Evolutionary conservation across 192 early-diverging fungal species (phyloP), one percentile per base, ranked within the genome.

Genomic region (Radiomyces spectabilis): DNA sequence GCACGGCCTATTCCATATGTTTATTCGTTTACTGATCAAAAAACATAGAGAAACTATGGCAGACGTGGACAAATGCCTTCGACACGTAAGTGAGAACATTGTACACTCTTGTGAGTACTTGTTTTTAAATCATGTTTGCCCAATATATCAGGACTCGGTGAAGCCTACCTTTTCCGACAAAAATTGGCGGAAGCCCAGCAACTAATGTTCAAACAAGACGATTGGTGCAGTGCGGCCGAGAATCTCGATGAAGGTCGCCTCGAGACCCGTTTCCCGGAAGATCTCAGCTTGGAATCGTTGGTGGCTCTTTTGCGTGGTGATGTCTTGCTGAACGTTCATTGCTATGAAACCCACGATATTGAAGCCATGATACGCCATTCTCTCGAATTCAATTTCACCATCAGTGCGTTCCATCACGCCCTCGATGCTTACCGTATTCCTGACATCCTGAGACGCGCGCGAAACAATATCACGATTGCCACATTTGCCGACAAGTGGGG

Each of bases 381-480:
- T 7, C 65, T 80, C 55, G 85, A 91, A 68, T 91, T 79, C 66
- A 77, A 76, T 51, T 88, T 89, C 60, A 79, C 73, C 35, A 85
- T 91, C 50, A 31, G 68, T 1, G 74, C 88, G 2, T 81, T 91
- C 64, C 88, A 91, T 53, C 88, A 91, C 57, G 88, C 83, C n/a
- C 57, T 87, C 24, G 81, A 84, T 55, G 88, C 88, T 8, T 87
- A 86, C 59, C 68, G 75, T 40, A 71, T 91, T 18, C 79, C 85
- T 9, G 77, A 71, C 9, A 66, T 85, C 31, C 56, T 89, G 7
- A 77, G 72, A 59, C 65, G 76, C 1, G 80, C 77, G 7, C 63
- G 59, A 13, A 71, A 73, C 16, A 72, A 87, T 43, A 83, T 88
- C 41, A 79, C 85, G 2, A 73, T 81, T 34, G 87, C 86, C 16